Base-by-base conservation (phyloP, 164 flowering plant genomes). In the Pachysandra terminalis region DNA sequence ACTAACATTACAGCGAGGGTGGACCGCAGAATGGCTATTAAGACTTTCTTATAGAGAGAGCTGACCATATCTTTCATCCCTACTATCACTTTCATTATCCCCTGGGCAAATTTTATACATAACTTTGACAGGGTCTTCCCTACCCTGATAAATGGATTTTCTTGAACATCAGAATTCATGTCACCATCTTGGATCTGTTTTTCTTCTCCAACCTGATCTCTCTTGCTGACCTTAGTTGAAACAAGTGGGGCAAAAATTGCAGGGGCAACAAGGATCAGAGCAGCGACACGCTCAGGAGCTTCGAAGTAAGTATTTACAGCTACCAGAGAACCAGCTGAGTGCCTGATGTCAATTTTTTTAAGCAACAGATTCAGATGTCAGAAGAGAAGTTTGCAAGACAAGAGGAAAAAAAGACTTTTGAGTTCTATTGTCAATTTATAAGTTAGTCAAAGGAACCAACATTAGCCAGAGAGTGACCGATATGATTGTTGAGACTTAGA, bases 231-330 rank as follows among this genome's bases (percentile, higher is more conserved):
- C 53, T 81, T 81, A 12, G 26, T 59, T 19, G 59, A 28, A 66
- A 72, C 37, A 25, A 59, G 56, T 12, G 97, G 97, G 27, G 96
- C 96, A 14, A 90, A 37, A 77, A 91, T 87, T 59, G 98, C 97
- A 2, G 98, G 98, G 66, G 98, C 98, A 58, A 95, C 85, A 57
- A 95, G 96, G 75, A 95, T 85, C 58, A 95, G 66, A 40, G 96
- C 98, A 80, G 97, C 96, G 72, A 95, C 83, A 9, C 93, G 83
- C 65, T 90, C 91, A 41, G 97, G 98, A 72, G 95, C 97, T 75
- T 95, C 87, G 71, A 91, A 90, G 76, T 91, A 95, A 35, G 96
- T 55, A 63, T 88, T 75, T 27, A 91, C 82, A 14, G 98, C 98
- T 56, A 88, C 90, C 69, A 87, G 83, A 56, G 88, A 78, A 56